These are phyloP conservation scores for Globisporangium ultimum DNA, from an alignment of 352 stramenopile genomes.

Conservation along the genomic window DNA sequence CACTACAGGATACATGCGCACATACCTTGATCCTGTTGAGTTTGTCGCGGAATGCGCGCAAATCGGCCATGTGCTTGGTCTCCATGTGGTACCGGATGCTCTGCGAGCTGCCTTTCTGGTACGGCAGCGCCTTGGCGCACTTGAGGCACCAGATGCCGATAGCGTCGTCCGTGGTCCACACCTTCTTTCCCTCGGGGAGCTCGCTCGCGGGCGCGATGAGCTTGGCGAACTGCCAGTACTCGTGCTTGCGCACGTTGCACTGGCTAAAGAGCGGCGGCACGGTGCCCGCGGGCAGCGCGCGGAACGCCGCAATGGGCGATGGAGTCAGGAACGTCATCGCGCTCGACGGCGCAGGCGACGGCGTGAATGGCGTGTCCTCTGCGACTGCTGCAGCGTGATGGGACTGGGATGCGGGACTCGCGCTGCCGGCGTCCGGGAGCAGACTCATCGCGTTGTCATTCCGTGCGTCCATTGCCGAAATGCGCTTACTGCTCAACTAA, in stretches of 20 bases:
- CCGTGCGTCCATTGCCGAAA: too few species aligned
- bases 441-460: too few species aligned
- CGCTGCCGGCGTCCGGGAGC: too few species aligned
- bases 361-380: too few species aligned
- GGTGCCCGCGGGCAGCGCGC: too few species aligned
- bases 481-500: too few species aligned
- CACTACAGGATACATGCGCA: too few species aligned
- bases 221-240: conserved; percentile 45
- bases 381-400: too few species aligned
- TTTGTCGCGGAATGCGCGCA: conserved; percentile 19
- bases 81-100: conserved; percentile 65
- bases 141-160: conserved; percentile 46
- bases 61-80: conserved; percentile 41
- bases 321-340: too few species aligned
- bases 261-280: conserved; percentile 38
- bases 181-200: conserved; percentile 33
- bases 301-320: too few species aligned
- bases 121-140: conserved; percentile 28
- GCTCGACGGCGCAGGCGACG: too few species aligned
- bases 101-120: conserved; percentile 48
- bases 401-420: too few species aligned
- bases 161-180: conserved; percentile 45
- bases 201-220: conserved; percentile 24
- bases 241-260: conserved; percentile 44
- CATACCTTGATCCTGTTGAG: conserved; percentile 3